phyloP scores from a whole-genome alignment of 2,329 filamentous ascomycete species.

The Pyrenochaeta sp. region DNA sequence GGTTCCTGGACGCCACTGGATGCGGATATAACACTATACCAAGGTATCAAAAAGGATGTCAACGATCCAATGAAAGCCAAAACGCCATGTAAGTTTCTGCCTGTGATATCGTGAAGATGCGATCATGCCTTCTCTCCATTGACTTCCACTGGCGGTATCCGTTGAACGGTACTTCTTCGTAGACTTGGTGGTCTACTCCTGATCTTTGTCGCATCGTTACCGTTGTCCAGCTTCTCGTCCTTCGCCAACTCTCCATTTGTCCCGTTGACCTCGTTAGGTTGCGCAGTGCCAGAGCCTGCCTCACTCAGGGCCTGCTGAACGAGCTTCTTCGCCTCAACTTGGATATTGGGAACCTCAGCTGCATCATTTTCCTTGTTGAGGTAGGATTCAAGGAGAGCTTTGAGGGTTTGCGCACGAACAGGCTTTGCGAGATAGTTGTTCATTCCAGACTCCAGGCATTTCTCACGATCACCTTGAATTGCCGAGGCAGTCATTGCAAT shows the following conservation, averaged over 20 bases:
- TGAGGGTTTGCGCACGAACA: conserved; percentile 86
- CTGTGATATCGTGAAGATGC: no score
- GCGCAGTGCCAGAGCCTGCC: conserved; percentile 11
- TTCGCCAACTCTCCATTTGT: neutral
- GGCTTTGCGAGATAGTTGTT: conserved; percentile 97
- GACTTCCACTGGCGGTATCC: conserved; percentile 11
- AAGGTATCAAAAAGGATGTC: no score
- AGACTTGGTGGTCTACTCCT: conserved; percentile 19
- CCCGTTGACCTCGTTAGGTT: no score
- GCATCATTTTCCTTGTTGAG: conserved; percentile 58
- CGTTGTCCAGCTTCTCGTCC: conserved; percentile 2
- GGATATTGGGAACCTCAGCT: conserved; percentile 50
- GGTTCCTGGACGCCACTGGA: no score
- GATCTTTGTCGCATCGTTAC: conserved; percentile 7
- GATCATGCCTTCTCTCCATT: conserved; percentile 15
- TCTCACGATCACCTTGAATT: conserved; percentile 92
- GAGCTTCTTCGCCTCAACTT: conserved; percentile 55
- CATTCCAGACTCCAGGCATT: conserved; percentile 95
- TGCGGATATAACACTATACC: no score
- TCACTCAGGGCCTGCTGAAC: conserved; percentile 45
- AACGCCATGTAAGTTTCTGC: no score
- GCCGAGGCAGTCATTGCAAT: conserved; percentile 98
- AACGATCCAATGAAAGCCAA: no score
- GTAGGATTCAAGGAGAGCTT: conserved; percentile 79
- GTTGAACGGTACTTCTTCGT: conserved; percentile 22